These are phyloP conservation scores for Epithemia pelagica DNA, from an alignment of 108 stramenopile species.

Conservation along the genomic window DNA sequence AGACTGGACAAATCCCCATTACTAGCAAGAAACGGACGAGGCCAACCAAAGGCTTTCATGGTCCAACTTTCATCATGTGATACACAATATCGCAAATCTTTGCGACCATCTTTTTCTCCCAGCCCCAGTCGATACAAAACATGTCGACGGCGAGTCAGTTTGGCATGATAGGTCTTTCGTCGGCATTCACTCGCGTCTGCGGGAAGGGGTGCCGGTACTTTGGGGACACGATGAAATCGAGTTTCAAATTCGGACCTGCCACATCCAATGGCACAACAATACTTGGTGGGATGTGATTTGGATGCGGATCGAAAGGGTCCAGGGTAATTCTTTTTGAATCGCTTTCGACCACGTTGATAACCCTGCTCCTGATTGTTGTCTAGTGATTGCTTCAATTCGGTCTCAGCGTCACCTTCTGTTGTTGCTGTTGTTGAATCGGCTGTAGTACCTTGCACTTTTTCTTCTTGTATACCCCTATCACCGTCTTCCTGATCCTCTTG, in stretches of 20 bases:
- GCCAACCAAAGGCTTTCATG: background rate
- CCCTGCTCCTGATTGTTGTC: too few relatives aligned
- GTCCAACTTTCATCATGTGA: background rate
- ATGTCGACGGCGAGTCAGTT: background rate
- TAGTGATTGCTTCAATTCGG: too few relatives aligned
- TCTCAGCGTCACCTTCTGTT: too few relatives aligned
- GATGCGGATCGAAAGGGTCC: too few relatives aligned
- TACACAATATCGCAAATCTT: background rate
- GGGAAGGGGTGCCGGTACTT: background rate
- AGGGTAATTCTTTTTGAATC: too few relatives aligned
- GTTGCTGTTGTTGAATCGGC: too few relatives aligned
- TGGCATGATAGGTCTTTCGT: background rate
- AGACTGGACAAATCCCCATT: background rate
- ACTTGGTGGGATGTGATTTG: background rate
- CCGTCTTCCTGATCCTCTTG: too few relatives aligned
- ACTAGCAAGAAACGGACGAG: too few relatives aligned
- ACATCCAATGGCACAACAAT: background rate
- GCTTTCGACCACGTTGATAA: too few relatives aligned
- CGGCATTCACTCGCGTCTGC: background rate
- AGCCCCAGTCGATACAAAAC: background rate
- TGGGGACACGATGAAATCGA: background rate
- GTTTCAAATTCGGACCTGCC: background rate
- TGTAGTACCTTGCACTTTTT: too few relatives aligned
- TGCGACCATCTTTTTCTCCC: background rate
- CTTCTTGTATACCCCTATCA: too few relatives aligned